Base-by-base conservation (phyloP, 2,329 filamentous ascomycete genomes). In the Penicillium decumbens region DNA sequence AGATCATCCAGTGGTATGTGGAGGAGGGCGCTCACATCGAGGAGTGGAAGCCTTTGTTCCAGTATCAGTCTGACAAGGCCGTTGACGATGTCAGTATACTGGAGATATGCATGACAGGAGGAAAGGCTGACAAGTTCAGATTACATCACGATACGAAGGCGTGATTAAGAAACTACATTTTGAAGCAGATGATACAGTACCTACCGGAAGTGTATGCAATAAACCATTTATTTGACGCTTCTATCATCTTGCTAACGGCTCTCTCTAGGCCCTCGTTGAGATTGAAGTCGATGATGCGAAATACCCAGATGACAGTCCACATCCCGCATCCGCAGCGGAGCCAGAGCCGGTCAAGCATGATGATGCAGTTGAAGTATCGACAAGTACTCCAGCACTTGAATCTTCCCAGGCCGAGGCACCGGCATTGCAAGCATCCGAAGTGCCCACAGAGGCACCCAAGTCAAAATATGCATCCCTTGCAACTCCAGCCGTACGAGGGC, bases 1-100 rank as follows among this genome's bases (percentile, higher is more conserved):
- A 98, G 72, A 89, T 98, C 65, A 97, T 97, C 64, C 93, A 98
- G 76, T 98, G 93, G 93, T 98, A 97, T 69, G 92, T 98, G 58
- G 87, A 96, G 73, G 90, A 95, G 43, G 92, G 91, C 50, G 93
- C 93, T 30, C 85, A 88, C 50, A 91, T 98, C 62, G 91, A 98
- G 75, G 92, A 98, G 75, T 98, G 95, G 80, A 93, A 95, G 61
- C 93, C 92, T 52, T 80, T 98, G 41, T 98, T 93, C 74, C 93
- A 98, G 75, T 95, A 98, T 39, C 93, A 97, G 70, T 96, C 91
- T 64, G 93, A 98, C 75, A 98, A 98, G 72, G 93, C 93, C 23
- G 79, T 80, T 43, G 79, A 80, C 42, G 79, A 82, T 71, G 79
- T 81, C 30, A 53, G 65, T 62, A 50, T 49, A 38, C 8, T 32